A percentile compares a stretch with the other conserved stretches of the same genome.
phyloP scores from a whole-genome alignment of 2,329 filamentous ascomycete genomes.

The Aspergillus sp. region DNA sequence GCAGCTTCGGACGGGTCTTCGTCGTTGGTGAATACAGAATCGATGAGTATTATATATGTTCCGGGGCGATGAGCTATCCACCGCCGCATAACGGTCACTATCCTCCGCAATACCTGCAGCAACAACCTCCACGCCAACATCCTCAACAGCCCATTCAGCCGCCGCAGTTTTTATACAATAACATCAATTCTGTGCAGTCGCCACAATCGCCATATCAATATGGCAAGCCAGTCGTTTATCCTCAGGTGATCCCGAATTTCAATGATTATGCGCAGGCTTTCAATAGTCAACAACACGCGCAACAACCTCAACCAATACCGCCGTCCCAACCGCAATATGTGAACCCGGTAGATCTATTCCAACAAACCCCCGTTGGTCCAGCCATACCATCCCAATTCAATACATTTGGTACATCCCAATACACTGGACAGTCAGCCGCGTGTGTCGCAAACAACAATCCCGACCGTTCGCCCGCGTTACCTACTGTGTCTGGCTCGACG shows the following conservation, averaged over 20 bases:
- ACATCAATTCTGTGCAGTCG: conserved; percentile 19
- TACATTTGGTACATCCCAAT: conserved; percentile 20
- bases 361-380: conserved; percentile 25
- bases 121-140: conserved; percentile 17
- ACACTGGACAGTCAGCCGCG: conserved; percentile 19
- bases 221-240: conserved; percentile 29
- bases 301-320: conserved; percentile 5
- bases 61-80: conserved; percentile 37
- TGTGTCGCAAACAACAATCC: conserved; percentile 14
- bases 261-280: conserved; percentile 26
- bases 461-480: conserved; percentile 10
- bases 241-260: conserved; percentile 27
- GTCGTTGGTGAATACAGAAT: conserved; percentile 4
- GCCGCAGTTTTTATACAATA: conserved; percentile 30
- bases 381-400: conserved; percentile 23
- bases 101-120: conserved; percentile 28
- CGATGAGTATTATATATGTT: conserved; percentile 17
- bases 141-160: conserved; percentile 26
- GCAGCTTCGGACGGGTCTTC: background rate
- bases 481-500: conserved; percentile 10
- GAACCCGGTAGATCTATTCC: conserved; percentile 31
- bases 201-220: conserved; percentile 25
- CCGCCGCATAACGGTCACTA: conserved; percentile 36
- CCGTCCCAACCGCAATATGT: conserved; percentile 29
- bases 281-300: conserved; percentile 26